Percentiles rank a stretch among this genome's conserved stretches.
phyloP scores from a whole-genome alignment of 352 stramenopile species.

The Phytophthora citrophthora region DNA sequence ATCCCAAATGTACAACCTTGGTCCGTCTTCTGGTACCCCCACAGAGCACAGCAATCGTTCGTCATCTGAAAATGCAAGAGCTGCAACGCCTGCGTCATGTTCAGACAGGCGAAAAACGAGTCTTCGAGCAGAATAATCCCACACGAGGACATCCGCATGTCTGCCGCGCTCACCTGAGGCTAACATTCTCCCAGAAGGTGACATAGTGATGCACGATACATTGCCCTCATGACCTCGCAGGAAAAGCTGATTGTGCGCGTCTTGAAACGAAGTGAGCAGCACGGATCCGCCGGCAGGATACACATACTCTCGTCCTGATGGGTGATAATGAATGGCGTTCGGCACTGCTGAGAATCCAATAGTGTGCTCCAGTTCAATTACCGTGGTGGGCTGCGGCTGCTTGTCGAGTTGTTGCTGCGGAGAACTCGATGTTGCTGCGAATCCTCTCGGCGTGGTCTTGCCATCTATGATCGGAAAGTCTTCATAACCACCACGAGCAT shows the following conservation, averaged over 20 bases:
- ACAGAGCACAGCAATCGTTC: conserved; percentile 87
- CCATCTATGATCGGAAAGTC: conserved; percentile 10
- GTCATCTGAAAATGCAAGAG: conserved; percentile 92
- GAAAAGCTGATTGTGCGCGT: conserved; percentile 86
- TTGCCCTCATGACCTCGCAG: conserved; percentile 83
- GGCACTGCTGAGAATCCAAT: conserved; percentile 89
- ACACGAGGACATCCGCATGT: conserved; percentile 90
- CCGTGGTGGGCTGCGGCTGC: conserved; percentile 8
- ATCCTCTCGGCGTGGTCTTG: conserved; percentile 15
- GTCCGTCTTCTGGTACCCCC: conserved; percentile 75
- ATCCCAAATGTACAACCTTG: conserved; percentile 92
- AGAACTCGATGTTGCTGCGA: conserved; percentile 3
- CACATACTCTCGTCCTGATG: conserved; percentile 80
- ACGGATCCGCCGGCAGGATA: conserved; percentile 90
- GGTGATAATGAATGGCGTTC: conserved; percentile 89
- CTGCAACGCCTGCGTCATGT: conserved; percentile 90
- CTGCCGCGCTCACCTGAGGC: conserved; percentile 86
- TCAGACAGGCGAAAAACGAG: conserved; percentile 88
- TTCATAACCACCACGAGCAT: conserved; percentile 22
- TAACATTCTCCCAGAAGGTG: conserved; percentile 72
- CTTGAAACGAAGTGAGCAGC: conserved; percentile 75
- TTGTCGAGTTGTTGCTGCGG: conserved; percentile 10
- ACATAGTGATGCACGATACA: conserved; percentile 86
- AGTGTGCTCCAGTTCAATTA: conserved; percentile 93
- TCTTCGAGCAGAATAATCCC: conserved; percentile 79